These are phyloP conservation scores for Phoma sp. DNA, from an alignment of 2,329 filamentous ascomycete species.

Conservation along the genomic window DNA sequence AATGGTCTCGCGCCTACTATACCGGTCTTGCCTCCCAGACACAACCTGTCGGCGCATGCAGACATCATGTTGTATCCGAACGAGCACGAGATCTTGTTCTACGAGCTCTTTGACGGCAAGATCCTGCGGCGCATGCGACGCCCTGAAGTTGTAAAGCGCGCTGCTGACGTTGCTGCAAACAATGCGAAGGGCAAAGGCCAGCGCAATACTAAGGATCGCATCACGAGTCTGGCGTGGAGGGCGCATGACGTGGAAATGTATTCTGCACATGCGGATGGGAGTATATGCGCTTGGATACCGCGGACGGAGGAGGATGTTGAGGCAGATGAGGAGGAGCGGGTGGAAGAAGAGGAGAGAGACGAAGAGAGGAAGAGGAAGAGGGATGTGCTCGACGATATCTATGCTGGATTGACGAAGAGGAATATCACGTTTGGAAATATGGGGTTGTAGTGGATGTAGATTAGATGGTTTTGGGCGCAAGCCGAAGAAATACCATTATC, in stretches of 20 bases:
- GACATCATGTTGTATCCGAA: conserved; percentile 84
- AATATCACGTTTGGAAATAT: conserved; percentile 66
- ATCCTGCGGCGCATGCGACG: conserved; percentile 75
- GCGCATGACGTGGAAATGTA: conserved; percentile 76
- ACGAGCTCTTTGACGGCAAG: conserved; percentile 79
- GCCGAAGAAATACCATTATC: too few relatives aligned
- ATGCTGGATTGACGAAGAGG: conserved; percentile 75
- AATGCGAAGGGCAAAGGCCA: conserved; percentile 47
- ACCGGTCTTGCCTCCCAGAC: conserved; percentile 65
- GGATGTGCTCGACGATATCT: conserved; percentile 80
- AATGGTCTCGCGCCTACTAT: conserved; percentile 51
- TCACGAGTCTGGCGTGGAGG: conserved; percentile 79
- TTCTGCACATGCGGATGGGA: conserved; percentile 83
- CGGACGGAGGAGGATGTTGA: conserved; percentile 58
- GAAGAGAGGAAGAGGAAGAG: conserved; percentile 69
- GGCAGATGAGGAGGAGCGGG: conserved; percentile 53
- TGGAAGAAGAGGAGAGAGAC: conserved; percentile 43
- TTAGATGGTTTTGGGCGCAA: too few relatives aligned
- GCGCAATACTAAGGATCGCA: conserved; percentile 54
- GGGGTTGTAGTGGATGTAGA: conserved; percentile 14
- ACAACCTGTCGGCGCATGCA: conserved; percentile 62
- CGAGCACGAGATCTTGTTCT: conserved; percentile 74
- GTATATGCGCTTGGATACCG: conserved; percentile 81
- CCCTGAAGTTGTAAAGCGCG: conserved; percentile 52
- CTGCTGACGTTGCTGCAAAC: background rate